These are phyloP conservation scores for Vigna mungo DNA, from an alignment of 306 rosid species.

Conservation along the genomic window DNA sequence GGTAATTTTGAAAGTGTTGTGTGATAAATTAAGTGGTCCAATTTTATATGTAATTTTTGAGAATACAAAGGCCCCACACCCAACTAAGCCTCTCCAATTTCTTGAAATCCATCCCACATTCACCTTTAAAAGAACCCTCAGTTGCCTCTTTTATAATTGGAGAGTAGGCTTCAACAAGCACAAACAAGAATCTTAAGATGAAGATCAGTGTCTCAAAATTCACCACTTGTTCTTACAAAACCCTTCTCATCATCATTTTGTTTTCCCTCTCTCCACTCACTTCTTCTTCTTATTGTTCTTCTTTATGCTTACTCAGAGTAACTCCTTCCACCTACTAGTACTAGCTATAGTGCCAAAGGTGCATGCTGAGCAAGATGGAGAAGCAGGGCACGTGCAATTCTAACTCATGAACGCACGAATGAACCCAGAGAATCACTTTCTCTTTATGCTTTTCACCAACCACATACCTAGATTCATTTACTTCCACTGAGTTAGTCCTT, in stretches of 20 bases:
- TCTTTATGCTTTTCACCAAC: constrained; percentile 28
- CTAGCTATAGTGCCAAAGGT: constrained; percentile 42
- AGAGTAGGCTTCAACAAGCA: constrained; percentile 44
- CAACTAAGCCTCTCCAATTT: constrained; percentile 54
- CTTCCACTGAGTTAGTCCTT: constrained; percentile 67
- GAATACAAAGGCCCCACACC: constrained; percentile 57
- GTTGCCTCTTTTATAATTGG: constrained; percentile 55
- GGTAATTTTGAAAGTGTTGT: constrained; percentile 27
- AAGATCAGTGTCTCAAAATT: constrained; percentile 47
- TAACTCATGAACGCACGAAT: constrained; percentile 57
- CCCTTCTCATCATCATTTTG: background rate
- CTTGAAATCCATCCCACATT: constrained; percentile 43
- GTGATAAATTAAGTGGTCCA: constrained; percentile 51
- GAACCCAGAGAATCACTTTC: constrained; percentile 33
- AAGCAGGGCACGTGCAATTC: constrained; percentile 99
- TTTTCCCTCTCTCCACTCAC: too few species aligned
- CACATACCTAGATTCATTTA: constrained; percentile 6
- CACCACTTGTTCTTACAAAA: constrained; percentile 38
- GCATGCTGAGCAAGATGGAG: constrained; percentile 94
- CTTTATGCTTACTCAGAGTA: background rate
- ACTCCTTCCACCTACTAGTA: background rate
- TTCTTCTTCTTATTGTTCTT: background rate
- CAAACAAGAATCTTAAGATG: constrained; percentile 29
- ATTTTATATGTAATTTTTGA: constrained; percentile 37
- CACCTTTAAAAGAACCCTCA: constrained; percentile 46